Evolutionary conservation across 2,329 filamentous ascomycete genomes (phyloP), one percentile per base, ranked within the genome.

Genomic region (Neoascochyta sp.): DNA sequence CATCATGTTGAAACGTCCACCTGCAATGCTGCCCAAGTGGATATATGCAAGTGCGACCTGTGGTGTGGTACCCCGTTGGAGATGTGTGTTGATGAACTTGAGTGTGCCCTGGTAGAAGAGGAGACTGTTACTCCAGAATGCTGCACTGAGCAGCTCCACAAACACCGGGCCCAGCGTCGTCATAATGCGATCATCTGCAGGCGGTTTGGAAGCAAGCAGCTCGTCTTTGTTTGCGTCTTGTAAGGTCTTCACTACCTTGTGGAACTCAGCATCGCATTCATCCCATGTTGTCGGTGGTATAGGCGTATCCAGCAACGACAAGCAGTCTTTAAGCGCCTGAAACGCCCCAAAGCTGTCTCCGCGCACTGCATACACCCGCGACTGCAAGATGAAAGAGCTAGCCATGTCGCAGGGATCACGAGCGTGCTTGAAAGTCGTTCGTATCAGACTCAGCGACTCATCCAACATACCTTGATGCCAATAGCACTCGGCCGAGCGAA

Each of bases 361-460:
- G 32, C 75, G 74, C 51, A 89, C 80, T 2, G 83, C 78, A 49
- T 81, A 78, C 24, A 95, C 82, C 27, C 87, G 78, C 5, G 86
- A 88, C 55, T 87, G 81, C 19, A 95, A 68, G 22, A 95, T 82
- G 67, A 83, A 93, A 0, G 86, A 86, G 7, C 85, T 81, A 2
- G 86, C 85, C 64, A 86, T 92, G 60, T 94, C 88, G 5, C 85
- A 74, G 0, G 85, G 67, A 11, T 80, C 80, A 43, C 75, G 80
- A 0, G 84, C 86, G 47, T 84, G 75, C 17, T 66, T 60, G 47
- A 92, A 85, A 4, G 93, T 77, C 3, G 75, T 76, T 13, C 76
- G 64, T 9, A 95, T 73, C n/a, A 90, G 65, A 16, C 71, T 68
- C 22, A 81, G 74, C 13, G 86, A 84, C 29, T 81, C 74, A 2